Conservation (phyloP, 2,329 filamentous ascomycete genomes). For the Stromatinia cepivora region DNA sequence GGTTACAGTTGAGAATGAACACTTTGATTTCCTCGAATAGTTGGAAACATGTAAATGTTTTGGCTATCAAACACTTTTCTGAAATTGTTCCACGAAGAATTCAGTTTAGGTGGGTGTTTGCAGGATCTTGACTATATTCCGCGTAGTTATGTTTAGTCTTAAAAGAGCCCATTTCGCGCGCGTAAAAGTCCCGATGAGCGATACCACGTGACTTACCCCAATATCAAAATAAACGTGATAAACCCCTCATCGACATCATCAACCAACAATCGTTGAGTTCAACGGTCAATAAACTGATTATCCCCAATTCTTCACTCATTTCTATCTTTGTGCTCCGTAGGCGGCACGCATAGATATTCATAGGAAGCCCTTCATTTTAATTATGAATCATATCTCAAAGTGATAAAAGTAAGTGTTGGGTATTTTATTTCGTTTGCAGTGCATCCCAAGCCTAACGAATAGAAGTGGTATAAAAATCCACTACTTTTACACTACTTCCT, state of each 20-base stretch:
- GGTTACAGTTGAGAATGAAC: background rate
- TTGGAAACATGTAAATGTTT: background rate
- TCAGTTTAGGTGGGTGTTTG: background rate
- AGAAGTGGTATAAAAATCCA: background rate
- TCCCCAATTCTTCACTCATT: background rate
- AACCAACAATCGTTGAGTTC: background rate
- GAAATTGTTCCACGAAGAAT: background rate
- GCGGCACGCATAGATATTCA: accelerated
- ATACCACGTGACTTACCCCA: background rate
- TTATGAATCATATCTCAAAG: background rate
- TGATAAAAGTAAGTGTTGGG: background rate
- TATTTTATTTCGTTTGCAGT: background rate
- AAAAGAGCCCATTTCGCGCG: background rate
- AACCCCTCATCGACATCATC: background rate
- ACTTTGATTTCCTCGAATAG: background rate
- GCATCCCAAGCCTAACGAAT: too few species aligned
- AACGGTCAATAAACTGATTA: background rate
- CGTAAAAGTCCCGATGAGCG: too few species aligned
- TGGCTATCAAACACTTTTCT: background rate
- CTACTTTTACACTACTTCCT: background rate
- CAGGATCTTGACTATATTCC: background rate
- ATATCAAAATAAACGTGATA: too few species aligned
- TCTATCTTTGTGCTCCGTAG: background rate
- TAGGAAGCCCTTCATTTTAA: background rate
- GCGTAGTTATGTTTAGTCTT: background rate